phyloP scores from a whole-genome alignment of 2,329 filamentous ascomycete genomes.

The Aspergillus chevalieri region DNA sequence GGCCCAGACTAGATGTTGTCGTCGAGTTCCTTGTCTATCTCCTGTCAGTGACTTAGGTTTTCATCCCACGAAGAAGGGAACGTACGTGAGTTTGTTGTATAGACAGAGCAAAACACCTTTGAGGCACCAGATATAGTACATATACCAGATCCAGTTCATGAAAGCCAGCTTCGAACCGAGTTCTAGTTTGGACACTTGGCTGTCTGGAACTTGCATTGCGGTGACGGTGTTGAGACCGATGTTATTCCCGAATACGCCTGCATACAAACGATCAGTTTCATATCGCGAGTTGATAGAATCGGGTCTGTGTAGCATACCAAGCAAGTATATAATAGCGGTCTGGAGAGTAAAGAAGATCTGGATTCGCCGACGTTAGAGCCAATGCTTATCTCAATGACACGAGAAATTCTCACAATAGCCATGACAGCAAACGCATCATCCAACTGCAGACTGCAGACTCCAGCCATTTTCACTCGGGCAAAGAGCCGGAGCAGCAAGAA shows the following conservation, averaged over 20 bases:
- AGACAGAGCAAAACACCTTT: conserved; percentile 28
- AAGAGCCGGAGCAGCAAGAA: conserved; percentile 9
- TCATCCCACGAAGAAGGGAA: neutral
- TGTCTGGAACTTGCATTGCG: conserved; percentile 20
- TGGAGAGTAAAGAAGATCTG: conserved; percentile 12
- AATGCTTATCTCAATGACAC: neutral
- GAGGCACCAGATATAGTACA: conserved; percentile 26
- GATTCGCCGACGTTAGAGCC: neutral
- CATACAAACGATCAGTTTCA: neutral
- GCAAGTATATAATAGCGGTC: conserved; percentile 8
- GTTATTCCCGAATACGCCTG: conserved; percentile 23
- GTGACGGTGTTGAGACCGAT: conserved; percentile 22
- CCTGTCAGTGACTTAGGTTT: neutral
- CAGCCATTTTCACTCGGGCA: conserved; percentile 7
- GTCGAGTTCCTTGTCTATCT: conserved; percentile 18
- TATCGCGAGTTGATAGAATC: neutral
- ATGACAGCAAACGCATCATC: conserved; percentile 13
- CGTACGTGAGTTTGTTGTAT: conserved; percentile 25
- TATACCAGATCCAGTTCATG: conserved; percentile 31
- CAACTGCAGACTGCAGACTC: conserved; percentile 8
- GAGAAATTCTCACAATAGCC: conserved; percentile 9
- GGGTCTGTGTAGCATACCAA: conserved; percentile 2
- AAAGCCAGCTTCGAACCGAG: conserved; percentile 27
- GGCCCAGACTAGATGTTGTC: conserved; percentile 17
- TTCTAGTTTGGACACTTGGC: conserved; percentile 14